Evolutionary conservation across 176 grass and related monocot species (phyloP), one percentile per base, ranked within the genome.

Genomic region (Triticum monococcum): DNA sequence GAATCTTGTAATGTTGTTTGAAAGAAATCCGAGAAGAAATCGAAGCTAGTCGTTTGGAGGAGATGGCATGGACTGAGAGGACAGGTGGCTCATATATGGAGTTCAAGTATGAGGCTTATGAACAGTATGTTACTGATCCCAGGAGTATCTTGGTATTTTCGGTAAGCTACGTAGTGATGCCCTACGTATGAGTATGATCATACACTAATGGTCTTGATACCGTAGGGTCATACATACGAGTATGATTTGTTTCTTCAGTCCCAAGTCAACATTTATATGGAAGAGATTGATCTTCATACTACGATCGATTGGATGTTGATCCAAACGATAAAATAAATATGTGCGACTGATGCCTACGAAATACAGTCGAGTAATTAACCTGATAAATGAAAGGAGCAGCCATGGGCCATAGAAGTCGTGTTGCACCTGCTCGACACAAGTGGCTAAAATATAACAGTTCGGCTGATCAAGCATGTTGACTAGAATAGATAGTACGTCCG

Each of bases 401-500:
- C 8, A 40, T 40, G 38, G 38, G 38, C 38, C 38, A 9, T 40
- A 40, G 38, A 52, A 46, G 28, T 82, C 46, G 12, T 8, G 30
- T 7, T 25, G 22, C 52, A 37, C 50, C 75, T 84, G 56, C 67
- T 65, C 9, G 26, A 30, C 7, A 72, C 82, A 80, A 80, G 77
- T 85, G 87, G 56, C 75, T 33, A 52, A 37, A 68, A 84, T 79
- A 28, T 79, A 31, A n/a, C 56, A 56, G 41, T 61, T 30, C 75
- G 11, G 30, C 6, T 73, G 68, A 82, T 56, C 68, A 56, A 79
- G 52, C 54, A 16, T 6, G 16, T 22, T 65, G 23, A 59, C 54
- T 17, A 33, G 5, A 75, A 65, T 11, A 52, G 74, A 72, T 48
- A 72, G 60, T 46, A n/a, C n/a, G n/a, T n/a, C 35, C 20, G 57